Conservation (phyloP, 2,329 filamentous ascomycete species). For the Domatiomyces catenatus region DNA sequence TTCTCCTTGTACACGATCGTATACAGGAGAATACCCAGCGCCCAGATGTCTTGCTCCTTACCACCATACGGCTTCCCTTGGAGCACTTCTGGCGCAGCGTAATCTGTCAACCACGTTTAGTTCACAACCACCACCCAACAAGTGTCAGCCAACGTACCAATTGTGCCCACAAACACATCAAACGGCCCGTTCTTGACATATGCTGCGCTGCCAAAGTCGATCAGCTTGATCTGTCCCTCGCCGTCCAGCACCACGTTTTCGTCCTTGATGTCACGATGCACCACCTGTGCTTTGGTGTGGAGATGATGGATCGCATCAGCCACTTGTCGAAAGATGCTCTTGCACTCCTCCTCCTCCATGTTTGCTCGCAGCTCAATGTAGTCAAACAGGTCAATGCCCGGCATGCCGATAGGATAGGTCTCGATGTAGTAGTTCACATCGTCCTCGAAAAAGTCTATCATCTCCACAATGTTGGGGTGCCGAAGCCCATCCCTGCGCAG, state of each 20-base stretch:
- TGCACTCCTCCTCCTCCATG: slow-evolving; percentile 89
- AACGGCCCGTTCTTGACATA: slow-evolving; percentile 98
- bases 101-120: slow-evolving; percentile 45
- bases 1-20: slow-evolving; percentile 99
- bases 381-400: slow-evolving; percentile 97
- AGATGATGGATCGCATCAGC: slow-evolving; percentile 79
- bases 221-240: slow-evolving; percentile 88
- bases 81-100: slow-evolving; percentile 93
- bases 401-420: slow-evolving; percentile 86
- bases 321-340: slow-evolving; percentile 90
- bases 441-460: slow-evolving; percentile 53
- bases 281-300: slow-evolving; percentile 77
- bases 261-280: slow-evolving; percentile 97
- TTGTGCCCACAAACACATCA: slow-evolving; percentile 96
- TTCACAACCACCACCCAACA: slow-evolving; percentile 1
- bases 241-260: slow-evolving; percentile 95
- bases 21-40: slow-evolving; percentile 87
- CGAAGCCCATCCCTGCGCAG: slow-evolving; percentile 56
- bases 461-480: slow-evolving; percentile 53
- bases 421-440: slow-evolving; percentile 89
- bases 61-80: slow-evolving; percentile 83
- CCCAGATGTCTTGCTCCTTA: slow-evolving; percentile 97
- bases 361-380: slow-evolving; percentile 93
- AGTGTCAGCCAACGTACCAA: slow-evolving; percentile 48
- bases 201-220: slow-evolving; percentile 93